Conservation (phyloP, 208 protist genomes). For the Acanthamoeba lenticulata region DNA sequence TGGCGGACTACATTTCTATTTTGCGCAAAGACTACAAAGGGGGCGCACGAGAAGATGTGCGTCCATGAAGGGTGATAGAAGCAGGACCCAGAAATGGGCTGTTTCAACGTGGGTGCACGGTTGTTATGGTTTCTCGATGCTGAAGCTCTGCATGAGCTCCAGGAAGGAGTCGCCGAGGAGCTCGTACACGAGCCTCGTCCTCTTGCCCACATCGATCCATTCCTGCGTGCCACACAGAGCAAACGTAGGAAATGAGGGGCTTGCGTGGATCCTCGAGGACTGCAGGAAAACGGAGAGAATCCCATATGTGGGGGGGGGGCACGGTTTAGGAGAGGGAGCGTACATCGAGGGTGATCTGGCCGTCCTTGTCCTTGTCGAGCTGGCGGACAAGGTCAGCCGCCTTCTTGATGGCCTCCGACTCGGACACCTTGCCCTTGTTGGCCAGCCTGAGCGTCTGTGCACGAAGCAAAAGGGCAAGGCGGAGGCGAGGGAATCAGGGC, state of each 20-base stretch:
- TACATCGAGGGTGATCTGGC: conserved; percentile 17
- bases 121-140: not conserved
- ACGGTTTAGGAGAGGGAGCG: not conserved
- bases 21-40: too few relatives aligned
- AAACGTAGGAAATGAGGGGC: too few relatives aligned
- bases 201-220: conserved; percentile 42
- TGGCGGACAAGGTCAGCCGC: conserved; percentile 27
- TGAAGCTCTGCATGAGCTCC: conserved; percentile 43
- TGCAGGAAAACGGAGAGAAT: too few relatives aligned
- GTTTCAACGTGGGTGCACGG: not conserved
- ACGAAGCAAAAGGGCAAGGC: not conserved
- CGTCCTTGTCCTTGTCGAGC: conserved; percentile 63
- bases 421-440: conserved; percentile 53
- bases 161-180: conserved; percentile 29
- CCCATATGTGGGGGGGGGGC: too few relatives aligned
- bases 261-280: too few relatives aligned
- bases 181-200: conserved; percentile 39
- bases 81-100: too few relatives aligned
- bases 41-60: too few relatives aligned
- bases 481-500: not conserved
- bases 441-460: not conserved
- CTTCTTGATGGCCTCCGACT: conserved; percentile 26
- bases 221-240: not conserved
- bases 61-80: too few relatives aligned
- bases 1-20: too few relatives aligned